Evolutionary conservation across 129 eudicot genomes (phyloP).

Genomic region (Sambucus nigra): DNA sequence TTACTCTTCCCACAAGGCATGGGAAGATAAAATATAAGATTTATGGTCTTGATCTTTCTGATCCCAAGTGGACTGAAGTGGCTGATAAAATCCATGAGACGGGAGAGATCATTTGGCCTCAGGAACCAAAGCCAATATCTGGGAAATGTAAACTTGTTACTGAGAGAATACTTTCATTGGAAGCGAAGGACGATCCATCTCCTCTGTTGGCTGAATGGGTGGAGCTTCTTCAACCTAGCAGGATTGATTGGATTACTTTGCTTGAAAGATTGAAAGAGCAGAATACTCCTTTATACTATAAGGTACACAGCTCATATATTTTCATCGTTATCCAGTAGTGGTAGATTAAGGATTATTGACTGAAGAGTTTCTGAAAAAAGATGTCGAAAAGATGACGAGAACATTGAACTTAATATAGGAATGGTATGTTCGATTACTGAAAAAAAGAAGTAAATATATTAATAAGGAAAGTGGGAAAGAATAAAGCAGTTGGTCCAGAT

Average conservation of each 20-base stretch:
- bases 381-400: no score
- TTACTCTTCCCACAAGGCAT: slow-evolving; percentile 69
- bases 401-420: no score
- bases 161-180: slow-evolving; percentile 44
- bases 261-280: slow-evolving; percentile 53
- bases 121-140: slow-evolving; percentile 66
- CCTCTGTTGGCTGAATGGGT: slow-evolving; percentile 69
- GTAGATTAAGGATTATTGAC: no score
- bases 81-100: slow-evolving; percentile 57
- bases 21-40: slow-evolving; percentile 80
- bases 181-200: slow-evolving; percentile 50
- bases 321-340: background rate
- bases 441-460: no score
- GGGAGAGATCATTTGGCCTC: slow-evolving; percentile 43
- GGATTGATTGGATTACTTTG: slow-evolving; percentile 70
- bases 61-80: slow-evolving; percentile 71
- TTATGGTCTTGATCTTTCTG: slow-evolving; percentile 89
- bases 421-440: no score
- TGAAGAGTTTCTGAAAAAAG: background rate
- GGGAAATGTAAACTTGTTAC: slow-evolving; percentile 73
- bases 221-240: slow-evolving; percentile 59
- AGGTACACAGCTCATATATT: slow-evolving; percentile 49
- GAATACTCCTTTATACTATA: slow-evolving; percentile 33
- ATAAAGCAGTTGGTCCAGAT: no score
- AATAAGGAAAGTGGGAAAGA: no score